Evolutionary conservation across 306 rosid species (phyloP).

Genomic region (Crotalaria pallida): DNA sequence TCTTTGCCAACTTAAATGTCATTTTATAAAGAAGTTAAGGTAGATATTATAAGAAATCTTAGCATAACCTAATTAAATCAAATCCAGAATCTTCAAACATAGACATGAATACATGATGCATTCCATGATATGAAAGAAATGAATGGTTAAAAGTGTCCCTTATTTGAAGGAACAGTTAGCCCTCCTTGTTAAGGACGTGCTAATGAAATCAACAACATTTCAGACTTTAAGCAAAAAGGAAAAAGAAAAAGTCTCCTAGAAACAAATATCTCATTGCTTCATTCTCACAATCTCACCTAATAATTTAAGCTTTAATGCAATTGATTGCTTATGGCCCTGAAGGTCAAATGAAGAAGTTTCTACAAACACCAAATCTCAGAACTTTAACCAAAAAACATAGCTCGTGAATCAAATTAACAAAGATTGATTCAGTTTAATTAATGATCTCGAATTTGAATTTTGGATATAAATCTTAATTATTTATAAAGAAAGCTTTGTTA

Average conservation of each 20-base stretch:
- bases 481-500: no score
- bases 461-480: no score
- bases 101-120: not conserved
- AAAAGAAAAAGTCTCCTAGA: not conserved
- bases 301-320: not conserved
- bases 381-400: no score
- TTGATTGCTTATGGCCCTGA: not conserved
- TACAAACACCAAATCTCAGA: not conserved
- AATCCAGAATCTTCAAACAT: constrained; percentile 10
- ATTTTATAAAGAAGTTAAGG: constrained; percentile 13
- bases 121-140: not conserved
- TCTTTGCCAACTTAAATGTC: not conserved
- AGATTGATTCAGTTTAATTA: no score
- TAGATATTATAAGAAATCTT: constrained; percentile 7
- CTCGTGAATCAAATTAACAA: no score
- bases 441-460: no score
- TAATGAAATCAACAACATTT: constrained; percentile 19
- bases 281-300: not conserved
- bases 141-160: not conserved
- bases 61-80: constrained; percentile 11
- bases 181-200: constrained; percentile 4
- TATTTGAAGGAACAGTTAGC: not conserved
- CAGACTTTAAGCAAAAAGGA: not conserved
- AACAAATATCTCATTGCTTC: not conserved
- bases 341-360: constrained; percentile 18